Percentiles rank a stretch among this genome's conserved stretches.
phyloP scores from a whole-genome alignment of 164 flowering plant genomes.

The Akebia trifoliata region DNA sequence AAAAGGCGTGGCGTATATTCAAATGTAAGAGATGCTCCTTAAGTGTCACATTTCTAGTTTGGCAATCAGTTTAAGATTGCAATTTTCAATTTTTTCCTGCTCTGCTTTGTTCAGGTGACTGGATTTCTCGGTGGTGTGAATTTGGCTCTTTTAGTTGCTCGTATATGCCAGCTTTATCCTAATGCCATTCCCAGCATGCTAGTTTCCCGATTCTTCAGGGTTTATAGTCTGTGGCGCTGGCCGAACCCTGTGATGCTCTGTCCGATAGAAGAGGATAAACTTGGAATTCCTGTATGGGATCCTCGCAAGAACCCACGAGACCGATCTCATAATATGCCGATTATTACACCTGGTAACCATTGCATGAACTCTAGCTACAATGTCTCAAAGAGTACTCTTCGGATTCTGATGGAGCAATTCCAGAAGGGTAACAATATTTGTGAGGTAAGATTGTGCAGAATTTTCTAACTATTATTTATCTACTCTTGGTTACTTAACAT shows the following conservation, averaged over 20 bases:
- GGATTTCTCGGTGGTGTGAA: constrained; percentile 99
- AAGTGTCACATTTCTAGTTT: not conserved
- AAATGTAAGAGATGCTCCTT: constrained; percentile 51
- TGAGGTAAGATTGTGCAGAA: constrained; percentile 43
- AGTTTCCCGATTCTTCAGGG: constrained; percentile 86
- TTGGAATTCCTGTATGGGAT: constrained; percentile 90
- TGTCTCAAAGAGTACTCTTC: constrained; percentile 84
- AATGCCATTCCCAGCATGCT: constrained; percentile 95
- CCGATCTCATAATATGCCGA: constrained; percentile 89
- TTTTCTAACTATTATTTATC: not conserved
- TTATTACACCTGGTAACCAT: constrained; percentile 97
- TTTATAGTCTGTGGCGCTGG: constrained; percentile 99
- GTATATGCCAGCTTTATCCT: constrained; percentile 93
- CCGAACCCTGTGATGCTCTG: constrained; percentile 98
- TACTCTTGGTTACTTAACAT: not conserved
- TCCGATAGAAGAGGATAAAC: constrained; percentile 79
- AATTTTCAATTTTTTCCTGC: too few relatives aligned
- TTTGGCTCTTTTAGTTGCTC: constrained; percentile 96
- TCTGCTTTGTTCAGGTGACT: constrained; percentile 53
- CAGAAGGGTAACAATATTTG: constrained; percentile 70
- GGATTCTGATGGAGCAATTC: constrained; percentile 95
- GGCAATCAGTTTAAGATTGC: not conserved
- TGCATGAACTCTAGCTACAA: constrained; percentile 99
- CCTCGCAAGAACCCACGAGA: constrained; percentile 87
- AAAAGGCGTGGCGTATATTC: constrained; percentile 95